Percentiles rank a stretch among this genome's conserved stretches.
These are phyloP conservation scores for Strobilomyces echinocephalus DNA, from an alignment of 768 basidiomycete species.

Conservation along the genomic window DNA sequence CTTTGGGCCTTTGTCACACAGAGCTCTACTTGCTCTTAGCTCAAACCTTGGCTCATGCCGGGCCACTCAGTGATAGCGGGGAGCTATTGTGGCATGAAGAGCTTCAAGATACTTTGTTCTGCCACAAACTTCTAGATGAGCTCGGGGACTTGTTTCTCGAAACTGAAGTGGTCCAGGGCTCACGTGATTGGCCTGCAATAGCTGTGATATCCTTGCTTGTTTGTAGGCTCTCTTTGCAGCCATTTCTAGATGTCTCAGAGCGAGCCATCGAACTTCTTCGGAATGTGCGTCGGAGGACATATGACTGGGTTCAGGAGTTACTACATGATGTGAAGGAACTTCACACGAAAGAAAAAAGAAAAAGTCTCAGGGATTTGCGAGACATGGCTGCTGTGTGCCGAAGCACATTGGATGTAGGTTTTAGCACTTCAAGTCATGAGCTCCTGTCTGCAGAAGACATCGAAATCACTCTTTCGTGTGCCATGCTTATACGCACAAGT, in stretches of 20 bases:
- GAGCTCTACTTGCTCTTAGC: neutral
- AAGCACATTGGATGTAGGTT: neutral
- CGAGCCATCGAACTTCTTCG: neutral
- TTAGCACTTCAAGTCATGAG: rapidly evolving
- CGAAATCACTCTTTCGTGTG: neutral
- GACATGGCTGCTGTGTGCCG: neutral
- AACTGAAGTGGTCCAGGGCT: neutral
- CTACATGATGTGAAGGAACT: neutral
- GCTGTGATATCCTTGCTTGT: neutral
- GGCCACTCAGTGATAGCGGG: neutral
- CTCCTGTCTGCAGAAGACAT: neutral
- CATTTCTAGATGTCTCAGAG: neutral
- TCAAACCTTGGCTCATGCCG: neutral
- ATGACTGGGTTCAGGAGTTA: neutral
- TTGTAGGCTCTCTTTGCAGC: neutral
- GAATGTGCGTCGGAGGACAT: neutral
- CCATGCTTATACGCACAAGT: neutral
- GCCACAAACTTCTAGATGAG: neutral
- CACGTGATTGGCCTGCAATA: neutral
- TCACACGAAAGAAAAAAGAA: neutral
- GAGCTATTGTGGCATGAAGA: neutral
- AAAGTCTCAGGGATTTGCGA: neutral
- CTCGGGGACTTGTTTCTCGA: neutral
- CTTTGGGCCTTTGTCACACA: neutral
- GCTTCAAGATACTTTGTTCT: neutral